These are phyloP conservation scores for Perkinsela sp. DNA, from an alignment of 208 protist genomes.

Conservation along the genomic window DNA sequence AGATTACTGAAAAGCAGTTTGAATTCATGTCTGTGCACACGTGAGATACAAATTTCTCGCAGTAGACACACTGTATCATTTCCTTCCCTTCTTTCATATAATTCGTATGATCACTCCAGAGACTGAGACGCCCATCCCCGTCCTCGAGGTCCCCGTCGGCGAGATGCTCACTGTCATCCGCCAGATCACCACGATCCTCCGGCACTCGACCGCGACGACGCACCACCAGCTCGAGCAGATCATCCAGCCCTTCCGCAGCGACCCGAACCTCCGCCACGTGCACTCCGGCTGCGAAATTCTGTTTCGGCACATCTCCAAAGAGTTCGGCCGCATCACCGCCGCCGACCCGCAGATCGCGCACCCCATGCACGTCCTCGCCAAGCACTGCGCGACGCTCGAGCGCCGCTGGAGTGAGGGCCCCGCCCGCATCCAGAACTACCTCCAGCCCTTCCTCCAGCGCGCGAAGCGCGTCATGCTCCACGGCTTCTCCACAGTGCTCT, in stretches of 20 bases:
- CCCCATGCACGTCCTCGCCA: neutral
- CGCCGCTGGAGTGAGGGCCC: neutral
- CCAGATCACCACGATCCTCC: neutral
- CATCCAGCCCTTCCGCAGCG: neutral
- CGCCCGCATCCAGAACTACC: neutral
- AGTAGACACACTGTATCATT: too few species aligned
- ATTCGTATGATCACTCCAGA: too few species aligned
- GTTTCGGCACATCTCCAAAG: neutral
- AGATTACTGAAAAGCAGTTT: too few species aligned
- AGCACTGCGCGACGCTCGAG: neutral
- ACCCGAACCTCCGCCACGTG: neutral
- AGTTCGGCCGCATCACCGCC: neutral
- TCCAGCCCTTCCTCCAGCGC: neutral
- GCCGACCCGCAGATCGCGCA: neutral
- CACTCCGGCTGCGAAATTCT: neutral
- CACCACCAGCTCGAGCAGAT: neutral
- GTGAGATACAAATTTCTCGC: too few species aligned
- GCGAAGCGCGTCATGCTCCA: constrained; percentile 1
- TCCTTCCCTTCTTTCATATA: too few species aligned
- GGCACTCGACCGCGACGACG: neutral
- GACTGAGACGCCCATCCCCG: too few species aligned
- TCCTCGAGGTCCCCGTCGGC: neutral
- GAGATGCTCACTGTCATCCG: neutral
- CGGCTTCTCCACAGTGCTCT: constrained; percentile 4
- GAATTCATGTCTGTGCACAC: too few species aligned